These are phyloP conservation scores for Monotropa hypopitys DNA, from an alignment of 179 eudicot species.

Conservation along the genomic window DNA sequence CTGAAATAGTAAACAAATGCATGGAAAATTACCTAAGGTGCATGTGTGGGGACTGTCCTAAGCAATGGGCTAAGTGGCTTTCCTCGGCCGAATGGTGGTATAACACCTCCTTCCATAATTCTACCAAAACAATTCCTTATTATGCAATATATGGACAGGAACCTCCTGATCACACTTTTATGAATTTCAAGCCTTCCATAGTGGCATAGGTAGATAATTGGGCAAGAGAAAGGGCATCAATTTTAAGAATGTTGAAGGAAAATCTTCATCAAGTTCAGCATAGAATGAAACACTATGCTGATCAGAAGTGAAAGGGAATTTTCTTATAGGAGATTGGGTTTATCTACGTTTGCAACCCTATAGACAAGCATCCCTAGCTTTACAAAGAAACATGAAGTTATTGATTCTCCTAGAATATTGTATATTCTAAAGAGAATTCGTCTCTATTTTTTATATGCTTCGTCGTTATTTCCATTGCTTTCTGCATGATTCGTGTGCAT, in stretches of 20 bases:
- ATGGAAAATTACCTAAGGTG: not conserved
- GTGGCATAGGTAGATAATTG: not conserved
- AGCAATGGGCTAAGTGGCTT: not conserved
- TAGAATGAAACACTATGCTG: not conserved
- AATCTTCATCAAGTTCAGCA: not conserved
- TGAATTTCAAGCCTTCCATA: too few relatives aligned
- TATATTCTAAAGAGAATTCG: too few relatives aligned
- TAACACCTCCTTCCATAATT: not conserved
- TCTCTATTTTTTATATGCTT: too few relatives aligned
- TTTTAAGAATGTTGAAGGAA: not conserved
- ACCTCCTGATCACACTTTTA: not conserved
- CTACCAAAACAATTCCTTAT: not conserved
- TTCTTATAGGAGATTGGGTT: not conserved
- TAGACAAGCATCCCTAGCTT: not conserved
- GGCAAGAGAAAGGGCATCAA: not conserved
- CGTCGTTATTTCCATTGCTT: too few relatives aligned
- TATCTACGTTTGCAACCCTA: not conserved
- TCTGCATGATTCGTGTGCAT: too few relatives aligned
- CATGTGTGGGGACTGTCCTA: not conserved
- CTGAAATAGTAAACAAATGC: not conserved
- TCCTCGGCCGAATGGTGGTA: not conserved
- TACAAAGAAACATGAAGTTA: too few relatives aligned
- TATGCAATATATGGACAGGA: not conserved
- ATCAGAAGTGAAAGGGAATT: too few relatives aligned
- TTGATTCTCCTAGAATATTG: too few relatives aligned